phyloP scores from a whole-genome alignment of 78 protist genomes.

The Corallochytrium limacisporum region DNA sequence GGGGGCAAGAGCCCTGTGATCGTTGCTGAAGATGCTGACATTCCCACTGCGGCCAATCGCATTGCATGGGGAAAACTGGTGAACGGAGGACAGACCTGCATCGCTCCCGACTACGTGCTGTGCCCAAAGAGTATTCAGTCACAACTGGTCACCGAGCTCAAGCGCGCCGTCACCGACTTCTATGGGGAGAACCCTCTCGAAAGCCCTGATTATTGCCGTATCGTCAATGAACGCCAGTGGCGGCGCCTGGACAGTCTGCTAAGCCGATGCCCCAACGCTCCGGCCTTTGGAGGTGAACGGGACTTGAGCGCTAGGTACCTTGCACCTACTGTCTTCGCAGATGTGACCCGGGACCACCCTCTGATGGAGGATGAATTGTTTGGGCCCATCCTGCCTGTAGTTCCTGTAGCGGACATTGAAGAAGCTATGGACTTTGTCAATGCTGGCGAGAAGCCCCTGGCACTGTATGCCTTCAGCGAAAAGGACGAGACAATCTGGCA shows the following conservation, averaged over 20 bases:
- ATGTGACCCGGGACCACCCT: background rate
- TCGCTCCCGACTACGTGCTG: constrained; percentile 55
- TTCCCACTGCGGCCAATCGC: background rate
- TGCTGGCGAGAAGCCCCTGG: constrained; percentile 34
- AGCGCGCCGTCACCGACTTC: too few relatives aligned
- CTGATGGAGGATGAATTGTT: constrained; percentile 23
- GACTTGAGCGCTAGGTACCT: background rate
- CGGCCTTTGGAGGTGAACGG: background rate
- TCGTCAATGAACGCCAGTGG: too few relatives aligned
- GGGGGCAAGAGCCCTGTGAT: constrained; percentile 55
- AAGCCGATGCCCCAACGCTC: too few relatives aligned
- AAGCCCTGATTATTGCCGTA: too few relatives aligned
- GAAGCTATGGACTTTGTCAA: constrained; percentile 11
- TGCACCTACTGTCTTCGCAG: background rate
- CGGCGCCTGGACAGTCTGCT: too few relatives aligned
- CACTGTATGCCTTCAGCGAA: constrained; percentile 50
- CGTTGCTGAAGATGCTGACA: background rate
- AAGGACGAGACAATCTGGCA: background rate
- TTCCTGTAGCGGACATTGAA: background rate
- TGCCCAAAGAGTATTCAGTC: too few relatives aligned
- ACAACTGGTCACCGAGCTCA: too few relatives aligned
- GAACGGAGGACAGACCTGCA: constrained; percentile 54
- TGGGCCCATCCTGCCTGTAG: constrained; percentile 58
- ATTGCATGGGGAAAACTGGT: too few relatives aligned
- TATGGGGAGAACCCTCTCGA: too few relatives aligned